A percentile compares a stretch with the other conserved stretches of the same genome.
Evolutionary conservation across 306 rosid genomes (phyloP).

Genomic region (Fragaria iinumae): DNA sequence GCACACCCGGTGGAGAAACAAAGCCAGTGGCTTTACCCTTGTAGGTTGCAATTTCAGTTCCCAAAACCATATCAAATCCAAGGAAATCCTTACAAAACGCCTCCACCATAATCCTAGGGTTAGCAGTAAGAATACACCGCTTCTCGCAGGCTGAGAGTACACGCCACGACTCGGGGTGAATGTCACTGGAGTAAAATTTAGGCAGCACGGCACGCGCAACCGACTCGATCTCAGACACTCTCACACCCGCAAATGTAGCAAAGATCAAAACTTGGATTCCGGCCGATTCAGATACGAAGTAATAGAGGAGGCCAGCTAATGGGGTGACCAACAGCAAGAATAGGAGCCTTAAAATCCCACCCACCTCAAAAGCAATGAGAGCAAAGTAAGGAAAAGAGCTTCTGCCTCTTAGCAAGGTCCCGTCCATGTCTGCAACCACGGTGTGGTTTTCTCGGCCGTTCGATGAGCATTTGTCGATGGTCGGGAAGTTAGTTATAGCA

Average conservation of each 20-base stretch:
- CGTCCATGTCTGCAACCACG: constrained; percentile 87
- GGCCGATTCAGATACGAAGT: constrained; percentile 65
- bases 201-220: constrained; percentile 81
- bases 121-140: constrained; percentile 63
- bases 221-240: constrained; percentile 51
- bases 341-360: constrained; percentile 68
- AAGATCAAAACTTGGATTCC: constrained; percentile 71
- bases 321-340: constrained; percentile 58
- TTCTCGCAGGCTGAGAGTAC: constrained; percentile 66
- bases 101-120: constrained; percentile 81
- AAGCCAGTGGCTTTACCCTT: constrained; percentile 75
- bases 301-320: constrained; percentile 63
- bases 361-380: constrained; percentile 67
- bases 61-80: constrained; percentile 66
- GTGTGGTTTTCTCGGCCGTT: constrained; percentile 62
- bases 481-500: constrained; percentile 36
- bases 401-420: constrained; percentile 65
- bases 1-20: constrained; percentile 48
- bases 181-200: constrained; percentile 55
- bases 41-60: constrained; percentile 50
- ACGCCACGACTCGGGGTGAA: constrained; percentile 64
- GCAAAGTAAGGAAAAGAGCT: constrained; percentile 88
- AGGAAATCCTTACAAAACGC: constrained; percentile 60
- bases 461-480: constrained; percentile 51
- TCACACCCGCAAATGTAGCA: constrained; percentile 56